Evolutionary conservation across 345 rosid genomes (phyloP).

Genomic region (Turnera subulata): DNA sequence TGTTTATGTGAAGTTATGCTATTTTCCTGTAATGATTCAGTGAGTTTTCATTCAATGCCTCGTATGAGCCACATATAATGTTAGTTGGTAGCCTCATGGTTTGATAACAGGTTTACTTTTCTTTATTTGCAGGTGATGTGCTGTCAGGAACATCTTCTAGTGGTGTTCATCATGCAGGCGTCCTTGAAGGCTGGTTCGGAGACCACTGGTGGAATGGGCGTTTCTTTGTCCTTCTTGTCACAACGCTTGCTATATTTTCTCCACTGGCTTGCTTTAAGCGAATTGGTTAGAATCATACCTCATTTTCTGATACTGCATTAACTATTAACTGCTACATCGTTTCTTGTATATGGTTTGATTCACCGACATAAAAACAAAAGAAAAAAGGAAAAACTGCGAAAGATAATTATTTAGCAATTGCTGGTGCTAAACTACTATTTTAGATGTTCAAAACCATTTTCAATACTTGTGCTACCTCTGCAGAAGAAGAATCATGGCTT

Average conservation of each 20-base stretch:
- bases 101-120: not conserved
- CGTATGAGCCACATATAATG: not conserved
- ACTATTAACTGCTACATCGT: not conserved
- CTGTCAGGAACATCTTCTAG: constrained; percentile 67
- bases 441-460: not conserved
- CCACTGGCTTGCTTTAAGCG: constrained; percentile 79
- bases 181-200: constrained; percentile 84
- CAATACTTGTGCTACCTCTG: no score
- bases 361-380: not conserved
- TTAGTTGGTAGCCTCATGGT: not conserved
- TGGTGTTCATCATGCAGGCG: constrained; percentile 68
- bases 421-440: not conserved
- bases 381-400: not conserved
- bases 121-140: constrained; percentile 46
- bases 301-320: constrained; percentile 2
- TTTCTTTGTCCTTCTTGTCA: constrained; percentile 47
- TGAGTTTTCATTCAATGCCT: not conserved
- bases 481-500: no score
- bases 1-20: no score
- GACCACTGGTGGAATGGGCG: constrained; percentile 68
- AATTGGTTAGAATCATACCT: constrained; percentile 49
- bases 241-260: constrained; percentile 61
- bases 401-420: not conserved
- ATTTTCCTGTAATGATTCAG: no score
- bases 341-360: not conserved